Evolutionary conservation across 2,329 filamentous ascomycete genomes (phyloP), one percentile per base, ranked within the genome.

Genomic region (Phoma sp.): DNA sequence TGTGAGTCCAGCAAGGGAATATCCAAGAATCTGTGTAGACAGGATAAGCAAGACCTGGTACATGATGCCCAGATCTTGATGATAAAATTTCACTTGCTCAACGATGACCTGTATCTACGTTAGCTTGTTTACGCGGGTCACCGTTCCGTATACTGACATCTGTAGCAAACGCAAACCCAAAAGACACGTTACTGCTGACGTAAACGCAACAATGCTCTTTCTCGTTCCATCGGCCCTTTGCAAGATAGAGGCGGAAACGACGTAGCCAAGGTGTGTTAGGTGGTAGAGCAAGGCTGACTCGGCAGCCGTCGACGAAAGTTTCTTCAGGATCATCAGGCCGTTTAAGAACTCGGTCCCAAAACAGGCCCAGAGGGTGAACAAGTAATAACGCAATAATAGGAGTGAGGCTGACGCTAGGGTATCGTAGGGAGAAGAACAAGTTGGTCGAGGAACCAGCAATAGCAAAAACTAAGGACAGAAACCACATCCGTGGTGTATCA

Each of bases 181-280:
- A 95, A 19, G 91, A 92, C 37, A 95, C 90, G 70, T 95, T 95
- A 77, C 90, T 94, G 80, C 89, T 92, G 65, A 95, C 91, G 66
- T 95, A 95, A 46, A 95, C 90, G 70, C 91, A 95, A 37, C 88
- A 90, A 74, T 95, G 91, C 73, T 95, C 91, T 73, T 95, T 95
- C 71, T 92, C 88, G 70, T 95, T 95, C 91, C 91, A 95, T 32
- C 79, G 82, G 3, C 91, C 91, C 74, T 94, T 91, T 1, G 86
- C 87, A 25, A 94, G 80, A 90, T 91, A 95, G 32, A 89, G 79
- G 41, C 90, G 85, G 54, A 88, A 70, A 4, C 82, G 80, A 10
- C 70, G 64, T 46, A 44, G 65, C 70, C 67, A 73, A 25, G 64
- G 44, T 43, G 29, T 59, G 58, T 24, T 60, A 47, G 37, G 52